Conservation (phyloP, 2,329 filamentous ascomycete species). For the Pezicula carpinea region DNA sequence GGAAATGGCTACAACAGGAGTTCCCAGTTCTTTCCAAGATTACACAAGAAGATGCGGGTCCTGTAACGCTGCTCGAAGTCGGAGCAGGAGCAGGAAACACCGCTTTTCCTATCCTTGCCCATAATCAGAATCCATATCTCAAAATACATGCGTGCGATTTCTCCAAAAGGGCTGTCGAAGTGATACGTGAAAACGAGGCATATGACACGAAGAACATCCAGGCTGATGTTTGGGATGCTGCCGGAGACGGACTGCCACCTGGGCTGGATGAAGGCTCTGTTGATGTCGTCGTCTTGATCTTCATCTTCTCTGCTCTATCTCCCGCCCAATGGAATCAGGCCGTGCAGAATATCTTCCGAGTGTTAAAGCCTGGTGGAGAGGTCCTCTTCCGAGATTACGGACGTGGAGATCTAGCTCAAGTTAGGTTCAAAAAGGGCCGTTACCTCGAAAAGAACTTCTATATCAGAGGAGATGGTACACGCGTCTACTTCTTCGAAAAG, state of each 20-base stretch:
- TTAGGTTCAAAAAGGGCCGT: slow-evolving; percentile 91
- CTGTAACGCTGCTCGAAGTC: slow-evolving; percentile 75
- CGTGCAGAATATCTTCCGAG: slow-evolving; percentile 71
- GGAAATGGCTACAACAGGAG: slow-evolving; percentile 95
- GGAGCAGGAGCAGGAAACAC: slow-evolving; percentile 96
- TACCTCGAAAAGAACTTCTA: slow-evolving; percentile 98
- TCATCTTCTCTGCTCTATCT: slow-evolving; percentile 91
- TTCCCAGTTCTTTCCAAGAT: slow-evolving; percentile 83
- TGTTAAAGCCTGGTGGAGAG: slow-evolving; percentile 88
- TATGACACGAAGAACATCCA: slow-evolving; percentile 71
- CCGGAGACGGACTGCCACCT: slow-evolving; percentile 68
- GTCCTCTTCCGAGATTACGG: slow-evolving; percentile 97
- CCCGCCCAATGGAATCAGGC: slow-evolving; percentile 81
- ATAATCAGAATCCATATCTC: slow-evolving; percentile 77
- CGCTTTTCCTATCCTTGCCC: slow-evolving; percentile 81
- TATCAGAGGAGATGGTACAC: slow-evolving; percentile 87
- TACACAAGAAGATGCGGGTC: slow-evolving; percentile 64
- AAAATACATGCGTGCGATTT: slow-evolving; percentile 95
- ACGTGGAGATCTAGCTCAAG: slow-evolving; percentile 89
- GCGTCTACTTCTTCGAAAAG: slow-evolving; percentile 95
- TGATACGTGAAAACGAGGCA: slow-evolving; percentile 76
- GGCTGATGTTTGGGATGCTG: slow-evolving; percentile 93
- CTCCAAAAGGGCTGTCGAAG: slow-evolving; percentile 88
- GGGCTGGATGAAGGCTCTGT: slow-evolving; percentile 73
- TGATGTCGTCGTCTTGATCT: slow-evolving; percentile 90